Evolutionary conservation across 2,329 filamentous ascomycete species (phyloP).

Genomic region (Alternaria arbusti): DNA sequence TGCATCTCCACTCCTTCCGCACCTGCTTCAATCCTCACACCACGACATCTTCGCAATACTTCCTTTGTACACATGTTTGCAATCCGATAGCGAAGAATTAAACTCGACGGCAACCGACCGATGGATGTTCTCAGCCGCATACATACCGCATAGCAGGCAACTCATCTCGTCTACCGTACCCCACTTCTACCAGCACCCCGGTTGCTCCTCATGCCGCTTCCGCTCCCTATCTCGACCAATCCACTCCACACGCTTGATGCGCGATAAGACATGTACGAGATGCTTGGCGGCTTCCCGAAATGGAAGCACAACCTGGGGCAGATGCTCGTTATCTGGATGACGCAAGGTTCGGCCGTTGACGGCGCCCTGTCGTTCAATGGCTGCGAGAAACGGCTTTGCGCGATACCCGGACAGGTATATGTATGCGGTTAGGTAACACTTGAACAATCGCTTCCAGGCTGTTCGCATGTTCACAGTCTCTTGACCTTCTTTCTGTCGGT

Average conservation of each 20-base stretch:
- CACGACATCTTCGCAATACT: not conserved
- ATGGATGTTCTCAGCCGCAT: not conserved
- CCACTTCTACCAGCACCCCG: conserved; percentile 15
- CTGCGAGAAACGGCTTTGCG: conserved; percentile 5
- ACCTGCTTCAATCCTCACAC: not conserved
- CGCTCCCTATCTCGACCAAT: conserved; percentile 32
- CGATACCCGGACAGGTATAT: conserved; percentile 13
- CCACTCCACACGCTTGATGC: conserved; percentile 8
- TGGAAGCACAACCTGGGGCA: not conserved
- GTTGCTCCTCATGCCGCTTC: not conserved
- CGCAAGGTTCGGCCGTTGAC: not conserved
- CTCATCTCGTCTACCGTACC: not conserved
- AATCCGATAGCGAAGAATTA: too few relatives aligned
- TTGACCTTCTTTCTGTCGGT: not conserved
- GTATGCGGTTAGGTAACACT: not conserved
- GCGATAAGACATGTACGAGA: conserved; percentile 30
- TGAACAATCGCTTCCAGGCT: not conserved
- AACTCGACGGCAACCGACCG: too few relatives aligned
- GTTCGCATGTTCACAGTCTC: not conserved
- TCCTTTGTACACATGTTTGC: not conserved
- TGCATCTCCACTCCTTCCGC: not conserved
- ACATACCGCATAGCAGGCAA: not conserved
- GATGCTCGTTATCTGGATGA: conserved; percentile 14
- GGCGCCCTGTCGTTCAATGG: not conserved
- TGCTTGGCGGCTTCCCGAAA: conserved; percentile 8